Base-by-base conservation (phyloP, 805 yeast species). In the Saturnispora diversa region DNA sequence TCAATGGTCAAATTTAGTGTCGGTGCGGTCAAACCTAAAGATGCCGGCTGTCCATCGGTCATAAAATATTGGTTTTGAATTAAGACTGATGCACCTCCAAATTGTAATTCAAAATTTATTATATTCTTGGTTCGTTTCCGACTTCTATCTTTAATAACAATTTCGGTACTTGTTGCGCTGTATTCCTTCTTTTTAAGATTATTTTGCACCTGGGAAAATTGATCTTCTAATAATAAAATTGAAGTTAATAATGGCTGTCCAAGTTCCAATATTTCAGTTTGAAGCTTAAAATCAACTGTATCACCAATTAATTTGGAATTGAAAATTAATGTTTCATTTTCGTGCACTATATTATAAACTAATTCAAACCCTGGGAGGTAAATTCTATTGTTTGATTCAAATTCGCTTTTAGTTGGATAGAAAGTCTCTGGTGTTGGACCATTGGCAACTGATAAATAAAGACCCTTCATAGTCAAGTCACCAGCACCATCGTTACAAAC, bases 11-110 rank as follows among this genome's bases (percentile, higher is more conserved):
- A 66, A 37, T 66, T 66, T 1, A 88, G 75, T 1, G 84, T 81
- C 0, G 97, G 97, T 0, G 95, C 74, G 39, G 74, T 81, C 20
- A 88, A 59, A 21, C 67, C 70, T 12, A 88, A 64, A 0, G 83
- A 70, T 0, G 85, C 70, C 3, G 52, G 46, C 12, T 59, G 60
- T 2, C 64, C 62, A 15, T 60, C 54, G 3, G 64, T 51, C 8
- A 63, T 70, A 25, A 69, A 63, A 34, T 70, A 72, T 7, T 69
- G 59, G 33, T 68, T 64, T 39, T 65, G 63, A n/a, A 75, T 56
- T 40, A 62, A 53, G 6, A 83, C 73, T 6, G 69, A 70, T 16
- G 90, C 84, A 42, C 92, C 94, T 5, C 76, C 87, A 63, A 78
- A 83, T 6, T 64, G 65, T 43, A 77, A 69, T 3, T 64, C 56